These are phyloP conservation scores for Citrullus mucosospermus DNA, from an alignment of 306 rosid genomes.

Conservation along the genomic window DNA sequence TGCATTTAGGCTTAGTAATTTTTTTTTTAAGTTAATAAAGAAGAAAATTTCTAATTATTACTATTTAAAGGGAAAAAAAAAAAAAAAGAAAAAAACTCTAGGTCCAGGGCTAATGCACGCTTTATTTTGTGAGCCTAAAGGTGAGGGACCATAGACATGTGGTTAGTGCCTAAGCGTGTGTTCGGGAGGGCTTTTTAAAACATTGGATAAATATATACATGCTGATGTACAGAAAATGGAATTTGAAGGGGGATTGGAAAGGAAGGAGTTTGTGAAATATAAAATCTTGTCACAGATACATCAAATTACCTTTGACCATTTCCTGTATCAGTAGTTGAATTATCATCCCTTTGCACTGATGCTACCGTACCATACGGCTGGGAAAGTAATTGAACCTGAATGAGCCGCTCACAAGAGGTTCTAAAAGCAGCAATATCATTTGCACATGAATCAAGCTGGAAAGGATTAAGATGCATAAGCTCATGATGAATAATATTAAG, in stretches of 20 bases:
- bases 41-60: too few relatives aligned
- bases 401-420: slow-evolving; percentile 27
- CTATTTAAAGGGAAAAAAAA: too few relatives aligned
- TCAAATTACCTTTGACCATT: slow-evolving; percentile 30
- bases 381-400: slow-evolving; percentile 27
- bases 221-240: not conserved
- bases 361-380: slow-evolving; percentile 35
- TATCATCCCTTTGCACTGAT: slow-evolving; percentile 44
- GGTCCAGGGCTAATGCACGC: too few relatives aligned
- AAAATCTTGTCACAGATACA: not conserved
- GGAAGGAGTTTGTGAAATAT: not conserved
- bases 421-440: slow-evolving; percentile 31
- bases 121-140: too few relatives aligned
- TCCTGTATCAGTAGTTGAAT: slow-evolving; percentile 20
- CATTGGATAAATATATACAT: not conserved
- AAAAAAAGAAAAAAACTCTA: too few relatives aligned
- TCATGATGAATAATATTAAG: not conserved
- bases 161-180: too few relatives aligned
- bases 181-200: too few relatives aligned
- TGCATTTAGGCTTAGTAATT: too few relatives aligned
- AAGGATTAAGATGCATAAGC: slow-evolving; percentile 4
- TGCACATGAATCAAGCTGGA: slow-evolving; percentile 42
- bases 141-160: too few relatives aligned
- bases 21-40: too few relatives aligned
- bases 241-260: not conserved